Evolutionary conservation across 257 asterid genomes (phyloP).

Genomic region (Nicotiana tomentosiformis): DNA sequence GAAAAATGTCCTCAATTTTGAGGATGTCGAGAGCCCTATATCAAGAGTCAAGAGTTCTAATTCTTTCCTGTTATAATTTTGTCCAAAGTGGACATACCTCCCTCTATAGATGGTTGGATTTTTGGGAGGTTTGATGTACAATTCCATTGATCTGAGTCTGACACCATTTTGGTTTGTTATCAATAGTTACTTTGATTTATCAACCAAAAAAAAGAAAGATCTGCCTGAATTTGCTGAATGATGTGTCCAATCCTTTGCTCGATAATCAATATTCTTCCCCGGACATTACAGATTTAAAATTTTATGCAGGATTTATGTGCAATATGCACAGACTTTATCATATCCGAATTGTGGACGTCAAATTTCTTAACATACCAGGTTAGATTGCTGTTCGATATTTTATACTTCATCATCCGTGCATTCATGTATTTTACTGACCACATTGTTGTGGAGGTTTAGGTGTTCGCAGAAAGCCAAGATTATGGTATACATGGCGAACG

Average conservation of each 20-base stretch:
- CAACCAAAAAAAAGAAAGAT: not conserved
- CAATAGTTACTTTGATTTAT: constrained; percentile 4
- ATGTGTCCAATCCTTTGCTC: not conserved
- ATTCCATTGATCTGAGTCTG: not conserved
- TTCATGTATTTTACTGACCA: constrained; percentile 5
- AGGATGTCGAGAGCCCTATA: not conserved
- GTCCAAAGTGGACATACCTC: not conserved
- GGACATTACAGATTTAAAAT: constrained; percentile 22
- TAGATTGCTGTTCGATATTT: constrained; percentile 1
- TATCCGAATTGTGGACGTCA: constrained; percentile 88
- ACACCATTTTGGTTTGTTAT: not conserved
- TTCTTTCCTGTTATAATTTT: not conserved
- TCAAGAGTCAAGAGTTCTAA: not conserved
- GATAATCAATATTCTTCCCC: constrained; percentile 2
- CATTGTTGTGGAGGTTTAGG: constrained; percentile 34
- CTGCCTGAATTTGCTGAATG: not conserved
- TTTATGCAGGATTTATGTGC: constrained; percentile 81
- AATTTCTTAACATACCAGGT: constrained; percentile 98
- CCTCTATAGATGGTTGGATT: not conserved
- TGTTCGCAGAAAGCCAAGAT: constrained; percentile 98
- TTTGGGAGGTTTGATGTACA: not conserved
- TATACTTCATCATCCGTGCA: not conserved
- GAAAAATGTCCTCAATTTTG: not conserved
- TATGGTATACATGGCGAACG: constrained; percentile 94
- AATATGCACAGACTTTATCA: constrained; percentile 93